A percentile compares a stretch with the other conserved stretches of the same genome.
phyloP scores from a whole-genome alignment of 164 flowering plant species.

The Umbilicus rupestris region DNA sequence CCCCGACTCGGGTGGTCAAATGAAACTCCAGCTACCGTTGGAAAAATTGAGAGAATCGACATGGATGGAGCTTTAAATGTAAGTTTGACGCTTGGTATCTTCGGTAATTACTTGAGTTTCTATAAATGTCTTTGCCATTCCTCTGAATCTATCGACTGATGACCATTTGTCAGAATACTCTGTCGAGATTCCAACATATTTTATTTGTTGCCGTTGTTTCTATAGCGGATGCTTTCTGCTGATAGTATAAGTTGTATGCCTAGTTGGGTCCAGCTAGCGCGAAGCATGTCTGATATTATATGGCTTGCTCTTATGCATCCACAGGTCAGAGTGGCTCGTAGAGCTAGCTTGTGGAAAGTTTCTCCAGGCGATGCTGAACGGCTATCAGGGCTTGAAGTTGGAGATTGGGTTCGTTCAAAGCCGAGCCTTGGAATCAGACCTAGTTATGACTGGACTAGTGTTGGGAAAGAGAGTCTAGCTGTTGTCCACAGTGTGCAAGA shows the following conservation, averaged over 20 bases:
- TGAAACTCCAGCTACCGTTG: conserved; percentile 82
- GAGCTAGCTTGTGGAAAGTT: conserved; percentile 79
- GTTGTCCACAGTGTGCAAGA: conserved; percentile 87
- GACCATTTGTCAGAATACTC: neutral
- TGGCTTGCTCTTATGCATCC: conserved; percentile 6
- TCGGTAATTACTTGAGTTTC: neutral
- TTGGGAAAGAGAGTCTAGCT: conserved; percentile 74
- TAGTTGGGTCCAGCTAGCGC: neutral
- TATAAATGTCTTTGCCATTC: neutral
- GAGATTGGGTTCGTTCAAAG: conserved; percentile 95
- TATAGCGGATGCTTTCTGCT: too few relatives aligned
- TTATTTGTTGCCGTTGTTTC: too few relatives aligned
- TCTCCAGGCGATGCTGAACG: conserved; percentile 95
- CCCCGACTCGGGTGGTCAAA: conserved; percentile 98
- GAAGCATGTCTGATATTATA: neutral
- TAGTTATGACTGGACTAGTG: conserved; percentile 82
- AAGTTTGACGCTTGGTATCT: conserved; percentile 20
- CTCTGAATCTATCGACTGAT: neutral
- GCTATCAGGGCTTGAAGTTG: conserved; percentile 90
- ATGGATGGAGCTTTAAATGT: conserved; percentile 96
- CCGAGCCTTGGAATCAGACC: conserved; percentile 75
- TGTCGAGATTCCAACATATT: too few relatives aligned
- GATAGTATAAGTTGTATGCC: conserved; percentile 1
- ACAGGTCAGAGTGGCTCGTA: conserved; percentile 72
- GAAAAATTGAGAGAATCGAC: conserved; percentile 81